phyloP scores from a whole-genome alignment of 2,329 filamentous ascomycete species.

The Magnaporthiopsis rhizophila region DNA sequence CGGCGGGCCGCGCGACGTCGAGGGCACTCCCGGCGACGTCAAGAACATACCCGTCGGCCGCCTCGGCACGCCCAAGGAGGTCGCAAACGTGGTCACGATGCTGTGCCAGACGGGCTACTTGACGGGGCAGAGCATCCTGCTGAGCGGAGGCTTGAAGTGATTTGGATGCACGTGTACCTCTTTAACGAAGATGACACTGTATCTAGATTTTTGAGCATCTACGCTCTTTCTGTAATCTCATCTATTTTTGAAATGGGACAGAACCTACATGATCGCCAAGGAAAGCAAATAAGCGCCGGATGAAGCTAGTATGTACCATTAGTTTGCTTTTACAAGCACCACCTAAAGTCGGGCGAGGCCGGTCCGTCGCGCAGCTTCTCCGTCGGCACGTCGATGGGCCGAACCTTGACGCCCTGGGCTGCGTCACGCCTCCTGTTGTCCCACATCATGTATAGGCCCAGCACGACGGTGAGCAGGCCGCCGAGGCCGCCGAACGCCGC shows the following conservation, averaged over 20 bases:
- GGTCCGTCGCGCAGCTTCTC: slow-evolving; percentile 47
- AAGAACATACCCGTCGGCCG: slow-evolving; percentile 51
- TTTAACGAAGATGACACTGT: too few species aligned
- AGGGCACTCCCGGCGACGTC: slow-evolving; percentile 48
- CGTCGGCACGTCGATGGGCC: slow-evolving; percentile 49
- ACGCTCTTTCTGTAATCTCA: too few species aligned
- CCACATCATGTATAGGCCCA: slow-evolving; percentile 56
- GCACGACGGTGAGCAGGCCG: slow-evolving; percentile 40
- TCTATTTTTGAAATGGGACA: too few species aligned
- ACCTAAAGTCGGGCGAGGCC: slow-evolving; percentile 44
- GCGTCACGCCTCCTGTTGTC: slow-evolving; percentile 56
- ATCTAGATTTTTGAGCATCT: too few species aligned
- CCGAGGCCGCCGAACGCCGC: slow-evolving; percentile 56
- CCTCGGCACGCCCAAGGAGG: slow-evolving; percentile 49
- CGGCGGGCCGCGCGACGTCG: slow-evolving; percentile 40
- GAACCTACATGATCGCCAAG: too few species aligned
- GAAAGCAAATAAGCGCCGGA: too few species aligned
- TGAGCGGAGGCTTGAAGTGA: slow-evolving; percentile 44
- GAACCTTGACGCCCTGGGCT: slow-evolving; percentile 44
- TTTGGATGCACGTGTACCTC: too few species aligned
- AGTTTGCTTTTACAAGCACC: slow-evolving; percentile 29
- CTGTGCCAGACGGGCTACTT: slow-evolving; percentile 52
- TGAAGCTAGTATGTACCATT: too few species aligned
- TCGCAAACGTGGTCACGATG: slow-evolving; percentile 54
- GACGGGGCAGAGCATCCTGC: slow-evolving; percentile 46